Base-by-base conservation (phyloP, 169 alveolate genomes). In the Plasmodium inui region DNA sequence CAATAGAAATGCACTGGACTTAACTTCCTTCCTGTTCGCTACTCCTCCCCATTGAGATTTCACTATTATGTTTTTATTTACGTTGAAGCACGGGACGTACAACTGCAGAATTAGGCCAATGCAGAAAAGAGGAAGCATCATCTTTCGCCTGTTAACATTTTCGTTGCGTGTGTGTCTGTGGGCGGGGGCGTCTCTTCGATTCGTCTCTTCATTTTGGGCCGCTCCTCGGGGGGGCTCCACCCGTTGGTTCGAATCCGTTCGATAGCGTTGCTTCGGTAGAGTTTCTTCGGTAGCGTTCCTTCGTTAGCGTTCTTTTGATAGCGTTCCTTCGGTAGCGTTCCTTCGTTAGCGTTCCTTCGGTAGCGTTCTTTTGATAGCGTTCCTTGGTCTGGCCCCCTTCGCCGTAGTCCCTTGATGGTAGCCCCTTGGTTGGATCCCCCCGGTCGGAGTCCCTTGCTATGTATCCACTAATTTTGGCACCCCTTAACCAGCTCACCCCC, bases 61-160 rank as follows among this genome's bases (percentile, higher is more conserved):
- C 28, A 50, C 67, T 41, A 61, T 30, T 44, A 41, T 50, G 8
- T 19, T 79, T 30, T 79, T 79, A 28, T 50, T 53, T 12, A 78
- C 46, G 30, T 14, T 79, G 71, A 72, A 88, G 32, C 94, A 53
- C 32, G 46, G 9, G 34, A 44, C 34, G 8, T 28, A 61, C 44
- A 78, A 78, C 73, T n/a, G 50, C 12, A 78, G 71, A 26, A 88
- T 57, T 78, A 88, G 61, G 61, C 26, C 72, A 78, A 88, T 14
- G 10, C 28, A 88, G 26, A 88, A 76, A 76, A 61, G 10, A 26
- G 41, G 71, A 28, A 78, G 10, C 72, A 88, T 30, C 86, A 88
- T 79, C 85, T 32, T 78, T 78, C 12, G n/a, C 19, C 57, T 46
- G 50, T 84, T 71, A 46, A 12, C 41, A 72, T 74, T 22, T 39